Conservation (phyloP, 2,329 filamentous ascomycete genomes). For the Teratosphaeria pseudoeucalypti region DNA sequence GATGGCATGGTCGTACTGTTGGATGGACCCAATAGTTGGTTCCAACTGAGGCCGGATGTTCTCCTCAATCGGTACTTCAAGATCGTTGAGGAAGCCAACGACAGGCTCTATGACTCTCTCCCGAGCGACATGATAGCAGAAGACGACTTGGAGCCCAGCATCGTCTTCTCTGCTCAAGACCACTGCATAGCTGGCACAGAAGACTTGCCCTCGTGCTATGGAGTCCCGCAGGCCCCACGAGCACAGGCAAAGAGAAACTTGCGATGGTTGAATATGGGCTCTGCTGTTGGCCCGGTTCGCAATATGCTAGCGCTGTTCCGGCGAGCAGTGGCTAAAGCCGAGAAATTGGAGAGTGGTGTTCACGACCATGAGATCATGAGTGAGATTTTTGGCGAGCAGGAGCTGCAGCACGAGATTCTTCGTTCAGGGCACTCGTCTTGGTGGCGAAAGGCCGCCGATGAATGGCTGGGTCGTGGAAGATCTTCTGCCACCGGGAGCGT, state of each 20-base stretch:
- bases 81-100: constrained; percentile 26
- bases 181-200: constrained; percentile 35
- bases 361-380: constrained; percentile 17
- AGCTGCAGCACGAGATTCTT: constrained; percentile 20
- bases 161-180: constrained; percentile 48
- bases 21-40: constrained; percentile 11
- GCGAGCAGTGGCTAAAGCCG: constrained; percentile 13
- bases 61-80: constrained; percentile 14
- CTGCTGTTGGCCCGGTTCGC: constrained; percentile 15
- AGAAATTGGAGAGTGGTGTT: constrained; percentile 17
- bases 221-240: constrained; percentile 42
- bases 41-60: constrained; percentile 14
- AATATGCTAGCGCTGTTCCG: constrained; percentile 16
- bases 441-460: background rate
- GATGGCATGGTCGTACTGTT: background rate
- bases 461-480: background rate
- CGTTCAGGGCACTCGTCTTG: constrained; percentile 10
- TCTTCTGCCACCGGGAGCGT: background rate
- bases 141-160: constrained; percentile 38
- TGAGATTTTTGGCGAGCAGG: constrained; percentile 21
- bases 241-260: constrained; percentile 16
- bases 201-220: constrained; percentile 36
- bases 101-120: constrained; percentile 33
- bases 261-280: constrained; percentile 16
- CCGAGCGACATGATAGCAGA: constrained; percentile 5